Percentiles rank a stretch among this genome's conserved stretches.
phyloP scores from a whole-genome alignment of 1,284 basidiomycete species.

The Cutaneotrichosporon sp. region DNA sequence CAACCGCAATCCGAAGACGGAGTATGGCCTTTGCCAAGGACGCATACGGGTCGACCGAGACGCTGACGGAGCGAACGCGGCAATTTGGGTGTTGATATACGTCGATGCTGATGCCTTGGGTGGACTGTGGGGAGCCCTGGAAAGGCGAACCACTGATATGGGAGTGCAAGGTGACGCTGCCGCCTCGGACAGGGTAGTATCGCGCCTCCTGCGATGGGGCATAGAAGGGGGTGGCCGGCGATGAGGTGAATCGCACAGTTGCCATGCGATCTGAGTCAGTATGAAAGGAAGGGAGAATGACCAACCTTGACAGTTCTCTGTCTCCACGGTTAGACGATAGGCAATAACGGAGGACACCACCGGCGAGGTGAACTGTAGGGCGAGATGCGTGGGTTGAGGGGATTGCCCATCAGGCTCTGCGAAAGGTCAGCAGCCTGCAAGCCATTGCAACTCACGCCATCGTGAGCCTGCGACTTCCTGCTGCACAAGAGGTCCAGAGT shows the following conservation, averaged over 20 bases:
- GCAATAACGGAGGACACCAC: slow-evolving; percentile 12
- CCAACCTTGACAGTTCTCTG: slow-evolving; percentile 23
- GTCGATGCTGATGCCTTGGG: slow-evolving; percentile 29
- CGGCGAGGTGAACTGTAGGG: neutral
- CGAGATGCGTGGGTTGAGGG: neutral
- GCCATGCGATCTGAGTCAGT: slow-evolving; percentile 24
- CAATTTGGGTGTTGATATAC: slow-evolving; percentile 52
- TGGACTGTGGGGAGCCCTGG: slow-evolving; percentile 41
- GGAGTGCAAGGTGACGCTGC: slow-evolving; percentile 65
- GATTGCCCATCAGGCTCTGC: neutral
- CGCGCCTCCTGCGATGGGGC: slow-evolving; percentile 61
- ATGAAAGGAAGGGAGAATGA: neutral
- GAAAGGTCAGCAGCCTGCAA: neutral
- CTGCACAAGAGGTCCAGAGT: neutral
- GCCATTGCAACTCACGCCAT: neutral
- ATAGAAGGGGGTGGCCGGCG: neutral
- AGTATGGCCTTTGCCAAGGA: slow-evolving; percentile 68
- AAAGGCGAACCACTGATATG: slow-evolving; percentile 69
- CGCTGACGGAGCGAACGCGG: slow-evolving; percentile 55
- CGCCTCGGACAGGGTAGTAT: slow-evolving; percentile 61
- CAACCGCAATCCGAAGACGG: slow-evolving; percentile 69
- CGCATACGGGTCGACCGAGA: slow-evolving; percentile 68
- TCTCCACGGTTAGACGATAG: slow-evolving; percentile 8
- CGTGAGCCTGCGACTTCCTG: neutral
- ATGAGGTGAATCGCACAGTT: slow-evolving; percentile 37